phyloP scores from a whole-genome alignment of 1,139 yeast genomes.

The Cylindricascospora bacillispora region DNA sequence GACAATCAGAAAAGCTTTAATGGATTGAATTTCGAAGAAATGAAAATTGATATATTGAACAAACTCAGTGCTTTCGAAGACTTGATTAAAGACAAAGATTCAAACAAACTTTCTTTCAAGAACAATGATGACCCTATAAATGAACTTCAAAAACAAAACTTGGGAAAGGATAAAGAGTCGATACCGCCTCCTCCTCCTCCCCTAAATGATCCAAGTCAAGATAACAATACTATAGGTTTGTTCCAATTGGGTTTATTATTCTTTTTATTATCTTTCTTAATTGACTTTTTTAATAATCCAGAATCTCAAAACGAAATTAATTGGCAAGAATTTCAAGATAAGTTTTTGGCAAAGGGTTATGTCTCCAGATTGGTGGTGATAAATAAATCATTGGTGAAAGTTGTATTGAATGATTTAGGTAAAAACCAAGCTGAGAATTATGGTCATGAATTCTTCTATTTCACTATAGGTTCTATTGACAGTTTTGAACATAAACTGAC shows the following conservation, averaged over 20 bases:
- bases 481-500: constrained; percentile 58
- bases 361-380: constrained; percentile 57
- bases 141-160: no score
- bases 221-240: constrained; percentile 24
- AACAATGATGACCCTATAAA: no score
- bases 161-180: no score
- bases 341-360: constrained; percentile 48
- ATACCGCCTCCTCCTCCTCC: constrained; percentile 5
- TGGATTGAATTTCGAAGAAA: no score
- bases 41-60: no score
- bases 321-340: constrained; percentile 56
- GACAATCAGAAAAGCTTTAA: no score
- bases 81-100: background rate
- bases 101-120: no score
- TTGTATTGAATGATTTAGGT: constrained; percentile 51
- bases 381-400: constrained; percentile 53
- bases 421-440: constrained; percentile 31
- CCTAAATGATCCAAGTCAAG: constrained; percentile 22
- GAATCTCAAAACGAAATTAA: constrained; percentile 29
- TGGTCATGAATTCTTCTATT: constrained; percentile 37
- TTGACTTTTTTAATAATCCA: constrained; percentile 20
- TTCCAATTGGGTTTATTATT: constrained; percentile 25
- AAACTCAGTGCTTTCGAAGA: background rate
- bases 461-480: constrained; percentile 65
- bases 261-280: constrained; percentile 21